Percentiles rank a stretch among this genome's conserved stretches.
Evolutionary conservation across 2,329 filamentous ascomycete species (phyloP).

Genomic region (Aspergillus awamori): DNA sequence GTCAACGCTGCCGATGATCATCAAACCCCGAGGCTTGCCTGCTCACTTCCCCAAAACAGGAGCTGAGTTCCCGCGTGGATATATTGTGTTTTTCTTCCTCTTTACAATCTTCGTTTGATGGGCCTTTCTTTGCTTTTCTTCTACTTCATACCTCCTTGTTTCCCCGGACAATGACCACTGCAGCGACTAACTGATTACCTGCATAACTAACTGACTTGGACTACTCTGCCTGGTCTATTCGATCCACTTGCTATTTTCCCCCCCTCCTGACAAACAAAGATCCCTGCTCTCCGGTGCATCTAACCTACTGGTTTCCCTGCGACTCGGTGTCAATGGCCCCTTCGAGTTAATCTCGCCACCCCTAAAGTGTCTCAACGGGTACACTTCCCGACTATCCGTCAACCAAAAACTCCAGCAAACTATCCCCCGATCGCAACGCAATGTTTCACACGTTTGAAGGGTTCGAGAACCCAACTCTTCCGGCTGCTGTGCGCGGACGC

Average conservation of each 20-base stretch:
- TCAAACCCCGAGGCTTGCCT: background rate
- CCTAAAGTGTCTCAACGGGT: conserved; percentile 18
- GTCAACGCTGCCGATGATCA: conserved; percentile 8
- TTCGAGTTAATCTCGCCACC: conserved; percentile 12
- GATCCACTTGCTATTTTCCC: background rate
- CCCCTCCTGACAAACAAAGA: conserved; percentile 2
- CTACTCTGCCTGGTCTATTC: background rate
- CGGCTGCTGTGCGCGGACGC: conserved; percentile 33
- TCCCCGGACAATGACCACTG: conserved; percentile 7
- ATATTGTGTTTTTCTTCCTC: conserved; percentile 9
- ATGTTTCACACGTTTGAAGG: conserved; percentile 50
- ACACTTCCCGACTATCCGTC: background rate
- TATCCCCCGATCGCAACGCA: conserved; percentile 8
- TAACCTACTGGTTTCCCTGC: conserved; percentile 8
- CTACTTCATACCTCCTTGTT: background rate
- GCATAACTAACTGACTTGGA: conserved; percentile 2
- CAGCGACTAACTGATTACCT: conserved; percentile 2
- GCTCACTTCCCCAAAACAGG: background rate
- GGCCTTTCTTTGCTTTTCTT: too few species aligned
- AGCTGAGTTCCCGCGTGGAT: background rate
- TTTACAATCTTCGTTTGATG: background rate
- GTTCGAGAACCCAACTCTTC: conserved; percentile 39
- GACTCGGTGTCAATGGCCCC: conserved; percentile 13
- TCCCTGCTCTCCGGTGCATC: conserved; percentile 12
- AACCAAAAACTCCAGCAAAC: background rate